phyloP scores from a whole-genome alignment of 1,284 basidiomycete species.

The Omphalotus olearius region DNA sequence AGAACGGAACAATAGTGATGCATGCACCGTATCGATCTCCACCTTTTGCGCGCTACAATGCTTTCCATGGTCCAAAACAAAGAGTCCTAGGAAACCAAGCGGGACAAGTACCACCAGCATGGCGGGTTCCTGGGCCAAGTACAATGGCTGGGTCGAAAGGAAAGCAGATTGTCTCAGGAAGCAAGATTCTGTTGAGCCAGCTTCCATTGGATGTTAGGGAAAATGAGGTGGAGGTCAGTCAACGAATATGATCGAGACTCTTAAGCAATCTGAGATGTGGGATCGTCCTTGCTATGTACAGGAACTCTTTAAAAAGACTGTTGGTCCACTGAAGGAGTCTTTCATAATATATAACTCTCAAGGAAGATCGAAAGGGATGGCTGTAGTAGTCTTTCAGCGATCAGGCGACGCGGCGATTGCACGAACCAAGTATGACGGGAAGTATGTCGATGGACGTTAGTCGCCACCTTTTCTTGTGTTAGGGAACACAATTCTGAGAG shows the following conservation, averaged over 20 bases:
- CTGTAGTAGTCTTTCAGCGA: slow-evolving; percentile 60
- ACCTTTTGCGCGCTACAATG: slow-evolving; percentile 33
- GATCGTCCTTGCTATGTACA: slow-evolving; percentile 23
- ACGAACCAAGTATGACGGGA: slow-evolving; percentile 63
- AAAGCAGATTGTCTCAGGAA: slow-evolving; percentile 38
- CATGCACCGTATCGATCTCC: slow-evolving; percentile 13
- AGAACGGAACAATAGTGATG: slow-evolving; percentile 10
- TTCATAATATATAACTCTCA: slow-evolving; percentile 71
- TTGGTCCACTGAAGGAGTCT: slow-evolving; percentile 65
- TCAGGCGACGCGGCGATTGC: slow-evolving; percentile 57
- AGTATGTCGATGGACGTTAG: slow-evolving; percentile 72
- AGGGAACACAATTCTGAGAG: background rate
- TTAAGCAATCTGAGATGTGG: background rate
- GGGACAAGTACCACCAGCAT: slow-evolving; percentile 53
- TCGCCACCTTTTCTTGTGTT: slow-evolving; percentile 18
- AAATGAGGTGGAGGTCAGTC: slow-evolving; percentile 63
- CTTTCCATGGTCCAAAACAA: slow-evolving; percentile 51
- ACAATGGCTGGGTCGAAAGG: slow-evolving; percentile 13
- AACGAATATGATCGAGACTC: background rate
- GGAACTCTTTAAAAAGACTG: slow-evolving; percentile 71
- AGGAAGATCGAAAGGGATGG: slow-evolving; percentile 72
- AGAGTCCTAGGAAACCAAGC: slow-evolving; percentile 53
- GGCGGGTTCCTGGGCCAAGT: slow-evolving; percentile 32
- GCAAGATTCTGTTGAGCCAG: slow-evolving; percentile 66
- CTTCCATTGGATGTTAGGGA: slow-evolving; percentile 69